A percentile compares a stretch with the other conserved stretches of the same genome.
phyloP scores from a whole-genome alignment of 2,329 filamentous ascomycete genomes.

The Drechslerella dactyloides region DNA sequence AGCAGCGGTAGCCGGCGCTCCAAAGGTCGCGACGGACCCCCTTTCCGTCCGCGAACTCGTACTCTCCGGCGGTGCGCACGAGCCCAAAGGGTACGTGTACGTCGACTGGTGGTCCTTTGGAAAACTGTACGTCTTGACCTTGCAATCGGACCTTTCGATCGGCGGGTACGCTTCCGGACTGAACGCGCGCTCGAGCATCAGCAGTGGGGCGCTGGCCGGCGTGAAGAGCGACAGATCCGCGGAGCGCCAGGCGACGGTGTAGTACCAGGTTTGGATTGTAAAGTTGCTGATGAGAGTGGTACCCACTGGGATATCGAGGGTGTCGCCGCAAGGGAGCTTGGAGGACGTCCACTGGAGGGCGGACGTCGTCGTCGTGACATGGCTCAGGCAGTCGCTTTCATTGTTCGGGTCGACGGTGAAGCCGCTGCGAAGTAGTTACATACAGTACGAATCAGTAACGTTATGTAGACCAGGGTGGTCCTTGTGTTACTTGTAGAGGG shows the following conservation, averaged over 20 bases:
- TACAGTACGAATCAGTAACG: too few relatives aligned
- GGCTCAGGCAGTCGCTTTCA: background rate
- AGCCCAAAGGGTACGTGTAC: background rate
- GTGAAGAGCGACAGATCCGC: conserved; percentile 3
- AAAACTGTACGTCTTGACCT: background rate
- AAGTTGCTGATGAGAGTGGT: conserved; percentile 3
- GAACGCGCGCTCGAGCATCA: background rate
- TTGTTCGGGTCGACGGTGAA: background rate
- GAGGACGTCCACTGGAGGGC: background rate
- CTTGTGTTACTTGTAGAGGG: too few relatives aligned
- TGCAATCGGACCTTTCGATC: background rate
- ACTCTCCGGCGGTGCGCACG: background rate
- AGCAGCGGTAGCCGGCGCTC: background rate
- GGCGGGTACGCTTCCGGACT: too few relatives aligned
- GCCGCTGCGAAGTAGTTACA: background rate
- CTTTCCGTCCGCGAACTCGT: background rate
- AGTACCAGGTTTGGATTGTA: conserved; percentile 7
- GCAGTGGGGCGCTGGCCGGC: conserved; percentile 8
- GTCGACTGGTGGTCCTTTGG: background rate
- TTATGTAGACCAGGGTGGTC: too few relatives aligned
- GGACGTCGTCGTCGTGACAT: background rate
- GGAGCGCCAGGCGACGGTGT: conserved; percentile 10
- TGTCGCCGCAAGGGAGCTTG: background rate
- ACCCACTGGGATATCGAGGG: background rate
- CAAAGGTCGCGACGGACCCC: background rate